Percentiles rank a stretch among this genome's conserved stretches.
phyloP scores from a whole-genome alignment of 495 filamentous ascomycete species.

The Penicillium lagena region DNA sequence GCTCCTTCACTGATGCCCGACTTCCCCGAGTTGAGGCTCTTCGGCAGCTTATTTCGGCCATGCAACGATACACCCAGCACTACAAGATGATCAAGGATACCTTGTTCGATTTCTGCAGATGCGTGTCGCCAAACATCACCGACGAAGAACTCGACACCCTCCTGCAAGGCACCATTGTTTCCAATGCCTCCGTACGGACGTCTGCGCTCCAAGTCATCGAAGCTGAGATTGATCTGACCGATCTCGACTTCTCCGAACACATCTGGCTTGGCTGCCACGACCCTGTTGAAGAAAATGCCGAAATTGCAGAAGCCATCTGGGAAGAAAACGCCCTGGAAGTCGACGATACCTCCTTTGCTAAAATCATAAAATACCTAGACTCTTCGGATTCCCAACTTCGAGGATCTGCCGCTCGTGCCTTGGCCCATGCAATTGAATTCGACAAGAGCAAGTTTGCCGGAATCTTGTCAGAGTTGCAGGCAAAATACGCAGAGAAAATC shows the following conservation, averaged over 20 bases:
- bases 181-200: constrained; percentile 73
- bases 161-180: constrained; percentile 66
- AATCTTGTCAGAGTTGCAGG: constrained; percentile 55
- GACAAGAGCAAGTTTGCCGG: constrained; percentile 49
- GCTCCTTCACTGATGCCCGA: constrained; percentile 48
- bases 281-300: constrained; percentile 78
- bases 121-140: constrained; percentile 68
- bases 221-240: constrained; percentile 83
- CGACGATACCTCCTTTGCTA: constrained; percentile 53
- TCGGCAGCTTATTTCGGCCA: constrained; percentile 61
- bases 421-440: constrained; percentile 63
- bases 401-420: constrained; percentile 71
- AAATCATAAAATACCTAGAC: constrained; percentile 72
- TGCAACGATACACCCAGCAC: constrained; percentile 87
- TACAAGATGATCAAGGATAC: constrained; percentile 93
- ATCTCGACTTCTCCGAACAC: constrained; percentile 76
- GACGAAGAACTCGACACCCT: constrained; percentile 63
- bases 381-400: constrained; percentile 73
- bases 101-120: constrained; percentile 73
- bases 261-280: constrained; percentile 93
- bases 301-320: constrained; percentile 84
- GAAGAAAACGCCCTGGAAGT: constrained; percentile 81
- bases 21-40: constrained; percentile 73
- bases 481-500: constrained; percentile 66
- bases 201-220: constrained; percentile 86